A percentile compares a stretch with the other conserved stretches of the same genome.
These are phyloP conservation scores for Thermochaetoides thermophila DNA, from an alignment of 495 filamentous ascomycete genomes.

Conservation along the genomic window DNA sequence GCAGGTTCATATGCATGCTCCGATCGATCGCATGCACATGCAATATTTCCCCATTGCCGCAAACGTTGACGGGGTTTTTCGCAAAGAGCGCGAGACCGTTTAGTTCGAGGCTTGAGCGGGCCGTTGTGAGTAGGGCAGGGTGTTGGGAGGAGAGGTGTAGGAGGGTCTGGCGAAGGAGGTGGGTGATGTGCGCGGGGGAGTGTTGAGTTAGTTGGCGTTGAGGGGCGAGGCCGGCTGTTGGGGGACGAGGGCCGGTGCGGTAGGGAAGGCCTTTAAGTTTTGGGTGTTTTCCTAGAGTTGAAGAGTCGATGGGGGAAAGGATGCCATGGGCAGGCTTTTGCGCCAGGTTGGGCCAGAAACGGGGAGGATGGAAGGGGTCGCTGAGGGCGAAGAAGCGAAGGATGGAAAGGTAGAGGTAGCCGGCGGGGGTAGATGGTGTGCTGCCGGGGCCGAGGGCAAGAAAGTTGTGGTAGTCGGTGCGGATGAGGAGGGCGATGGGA, in stretches of 20 bases:
- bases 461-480: slow-evolving; percentile 65
- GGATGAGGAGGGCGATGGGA: slow-evolving; percentile 41
- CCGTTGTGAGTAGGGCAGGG: slow-evolving; percentile 39
- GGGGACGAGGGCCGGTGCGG: slow-evolving; percentile 47
- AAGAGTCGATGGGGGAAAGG: slow-evolving; percentile 15
- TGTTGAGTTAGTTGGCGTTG: slow-evolving; percentile 62
- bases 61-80: slow-evolving; percentile 42
- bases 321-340: slow-evolving; percentile 24
- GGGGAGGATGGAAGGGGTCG: slow-evolving; percentile 37
- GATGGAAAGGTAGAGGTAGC: slow-evolving; percentile 56
- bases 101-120: slow-evolving; percentile 65
- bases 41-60: slow-evolving; percentile 60
- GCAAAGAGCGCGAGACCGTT: slow-evolving; percentile 61
- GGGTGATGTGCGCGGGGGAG: slow-evolving; percentile 36
- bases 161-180: slow-evolving; percentile 33
- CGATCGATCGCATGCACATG: slow-evolving; percentile 67
- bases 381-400: slow-evolving; percentile 43
- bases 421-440: slow-evolving; percentile 55
- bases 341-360: slow-evolving; percentile 12
- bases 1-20: slow-evolving; percentile 60
- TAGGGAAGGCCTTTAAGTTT: slow-evolving; percentile 43
- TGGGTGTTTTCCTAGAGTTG: too few species aligned
- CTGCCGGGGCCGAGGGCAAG: slow-evolving; percentile 67
- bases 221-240: slow-evolving; percentile 58
- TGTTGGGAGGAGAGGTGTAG: slow-evolving; percentile 32